These are phyloP conservation scores for Canna indica DNA, from an alignment of 176 grass and related monocot species.

Conservation along the genomic window DNA sequence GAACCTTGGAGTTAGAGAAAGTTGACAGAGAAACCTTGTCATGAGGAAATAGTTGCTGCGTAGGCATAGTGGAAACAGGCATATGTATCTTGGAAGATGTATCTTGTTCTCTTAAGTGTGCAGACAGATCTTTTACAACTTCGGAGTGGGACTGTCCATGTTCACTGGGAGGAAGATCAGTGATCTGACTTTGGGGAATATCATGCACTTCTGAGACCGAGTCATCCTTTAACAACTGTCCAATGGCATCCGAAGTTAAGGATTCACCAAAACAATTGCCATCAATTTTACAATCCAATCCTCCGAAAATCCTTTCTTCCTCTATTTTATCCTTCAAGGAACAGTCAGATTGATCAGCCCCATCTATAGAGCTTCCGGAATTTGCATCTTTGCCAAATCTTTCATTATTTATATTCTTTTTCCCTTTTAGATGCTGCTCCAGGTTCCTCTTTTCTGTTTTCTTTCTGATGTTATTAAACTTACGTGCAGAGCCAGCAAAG, in stretches of 20 bases:
- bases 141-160: conserved; percentile 28
- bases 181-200: neutral
- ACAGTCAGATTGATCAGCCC: neutral
- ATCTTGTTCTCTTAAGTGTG: conserved; percentile 21
- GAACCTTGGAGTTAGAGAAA: conserved; percentile 24
- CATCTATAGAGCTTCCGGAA: neutral
- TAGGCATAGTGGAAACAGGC: conserved; percentile 24
- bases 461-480: conserved; percentile 14
- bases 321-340: conserved; percentile 17
- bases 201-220: conserved; percentile 5
- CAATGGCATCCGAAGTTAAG: conserved; percentile 19
- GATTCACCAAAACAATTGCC: conserved; percentile 21
- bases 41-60: conserved; percentile 30
- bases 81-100: conserved; percentile 9
- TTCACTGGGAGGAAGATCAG: neutral
- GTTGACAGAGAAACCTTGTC: conserved; percentile 24
- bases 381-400: conserved; percentile 8
- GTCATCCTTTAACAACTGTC: conserved; percentile 6
- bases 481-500: conserved; percentile 25
- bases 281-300: conserved; percentile 22
- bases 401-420: conserved; percentile 26
- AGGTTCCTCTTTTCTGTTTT: conserved; percentile 15
- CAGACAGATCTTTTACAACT: conserved; percentile 38
- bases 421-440: conserved; percentile 14
- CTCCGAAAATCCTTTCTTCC: conserved; percentile 15